Evolutionary conservation across 1,139 yeast genomes (phyloP).

Genomic region (Lodderomyces orthopsilosis): DNA sequence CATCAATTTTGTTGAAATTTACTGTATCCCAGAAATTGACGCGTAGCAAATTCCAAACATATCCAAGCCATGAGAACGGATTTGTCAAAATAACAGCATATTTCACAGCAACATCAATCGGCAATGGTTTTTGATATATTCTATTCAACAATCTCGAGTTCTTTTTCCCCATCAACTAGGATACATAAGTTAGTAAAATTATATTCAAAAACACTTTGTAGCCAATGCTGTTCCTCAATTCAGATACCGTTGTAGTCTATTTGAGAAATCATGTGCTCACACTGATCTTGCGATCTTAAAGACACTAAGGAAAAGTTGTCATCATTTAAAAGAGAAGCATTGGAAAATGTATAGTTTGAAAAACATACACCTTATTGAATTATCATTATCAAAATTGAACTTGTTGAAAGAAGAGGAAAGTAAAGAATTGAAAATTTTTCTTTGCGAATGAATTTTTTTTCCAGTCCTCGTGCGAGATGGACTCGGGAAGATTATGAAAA

Average conservation of each 20-base stretch:
- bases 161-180: constrained; percentile 18
- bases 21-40: constrained; percentile 13
- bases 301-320: constrained; percentile 17
- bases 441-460: neutral
- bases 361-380: neutral
- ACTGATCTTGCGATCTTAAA: constrained; percentile 48
- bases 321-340: neutral
- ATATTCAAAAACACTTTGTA: no score
- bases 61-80: constrained; percentile 44
- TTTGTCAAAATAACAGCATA: constrained; percentile 1
- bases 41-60: constrained; percentile 29
- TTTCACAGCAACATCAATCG: constrained; percentile 20
- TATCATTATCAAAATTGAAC: neutral
- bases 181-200: constrained; percentile 13
- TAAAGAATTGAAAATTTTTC: neutral
- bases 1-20: constrained; percentile 18
- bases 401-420: neutral
- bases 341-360: neutral
- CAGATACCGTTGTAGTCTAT: constrained; percentile 99
- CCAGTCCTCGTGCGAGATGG: neutral
- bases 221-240: constrained; percentile 19
- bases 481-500: neutral
- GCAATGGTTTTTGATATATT: constrained; percentile 44
- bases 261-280: constrained; percentile 79
- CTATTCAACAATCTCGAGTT: constrained; percentile 27